Conservation (phyloP, 176 grass and related monocot species). For the Typha latifolia region DNA sequence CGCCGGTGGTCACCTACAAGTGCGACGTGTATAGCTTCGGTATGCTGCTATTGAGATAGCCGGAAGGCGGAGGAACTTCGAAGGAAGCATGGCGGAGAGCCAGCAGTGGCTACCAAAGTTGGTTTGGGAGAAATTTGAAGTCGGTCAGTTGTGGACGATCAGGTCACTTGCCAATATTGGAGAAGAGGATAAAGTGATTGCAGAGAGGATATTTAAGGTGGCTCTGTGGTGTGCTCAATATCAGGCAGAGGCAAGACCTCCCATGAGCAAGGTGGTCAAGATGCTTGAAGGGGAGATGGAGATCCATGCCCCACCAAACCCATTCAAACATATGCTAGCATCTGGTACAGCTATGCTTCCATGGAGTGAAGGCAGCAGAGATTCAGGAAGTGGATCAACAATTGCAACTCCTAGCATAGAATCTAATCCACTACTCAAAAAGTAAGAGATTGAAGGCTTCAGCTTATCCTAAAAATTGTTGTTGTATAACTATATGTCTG, state of each 20-base stretch:
- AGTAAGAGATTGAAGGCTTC: too few relatives aligned
- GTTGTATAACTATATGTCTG: too few relatives aligned
- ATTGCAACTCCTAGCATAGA: too few relatives aligned
- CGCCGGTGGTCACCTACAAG: constrained; percentile 44
- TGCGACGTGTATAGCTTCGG: constrained; percentile 64
- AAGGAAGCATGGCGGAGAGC: constrained; percentile 29
- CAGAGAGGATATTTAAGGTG: constrained; percentile 47
- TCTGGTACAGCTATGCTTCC: too few relatives aligned
- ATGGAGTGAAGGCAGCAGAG: too few relatives aligned
- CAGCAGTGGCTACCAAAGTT: constrained; percentile 55
- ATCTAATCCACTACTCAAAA: too few relatives aligned
- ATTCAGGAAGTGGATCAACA: too few relatives aligned
- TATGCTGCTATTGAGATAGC: too few relatives aligned
- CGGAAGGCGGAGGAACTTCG: constrained; percentile 26
- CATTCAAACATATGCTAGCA: constrained; percentile 34
- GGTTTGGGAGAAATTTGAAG: constrained; percentile 48
- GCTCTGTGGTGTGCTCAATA: constrained; percentile 73
- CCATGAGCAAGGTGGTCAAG: constrained; percentile 48
- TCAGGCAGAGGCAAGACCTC: constrained; percentile 38
- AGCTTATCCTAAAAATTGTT: too few relatives aligned
- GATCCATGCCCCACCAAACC: constrained; percentile 29
- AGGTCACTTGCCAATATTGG: constrained; percentile 5
- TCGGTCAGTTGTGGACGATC: constrained; percentile 17
- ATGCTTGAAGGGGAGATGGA: constrained; percentile 67
- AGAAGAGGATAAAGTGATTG: constrained; percentile 31